Evolutionary conservation across 1,284 basidiomycete species (phyloP), one percentile per base, ranked within the genome.

Genomic region (Butyriboletus appendiculatus): DNA sequence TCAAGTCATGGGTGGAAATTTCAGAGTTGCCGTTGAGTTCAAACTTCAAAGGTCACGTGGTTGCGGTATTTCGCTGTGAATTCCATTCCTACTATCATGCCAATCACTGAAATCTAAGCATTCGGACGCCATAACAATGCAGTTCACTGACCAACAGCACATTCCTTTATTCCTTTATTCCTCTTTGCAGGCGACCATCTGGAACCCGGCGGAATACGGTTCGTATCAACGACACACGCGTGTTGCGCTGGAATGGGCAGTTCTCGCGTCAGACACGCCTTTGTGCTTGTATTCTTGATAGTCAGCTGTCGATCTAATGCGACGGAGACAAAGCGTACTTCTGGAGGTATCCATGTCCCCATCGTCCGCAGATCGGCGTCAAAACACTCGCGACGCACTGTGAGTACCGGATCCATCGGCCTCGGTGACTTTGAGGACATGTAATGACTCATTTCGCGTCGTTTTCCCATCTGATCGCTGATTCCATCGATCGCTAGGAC

Each of bases 401-500:
- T 53, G 15, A 54, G 33, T 35, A 45, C 56, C 9, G 67, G 64
- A 16, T 58, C 66, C 44, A 63, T 67, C 37, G 66, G 65, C 16
- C 64, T 66, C 4, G 61, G 79, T 12, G 76, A 82, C 57, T 76
- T 69, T 53, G 58, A 72, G 15, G 81, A 82, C 63, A 67, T 81
- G 81, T 82, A 64, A 62, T 72, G 67, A 2, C n/a, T 37, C 37
- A 14, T 55, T 35, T 44, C 16, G 30, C 1, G 42, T 34, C n/a
- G 45, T 46, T 32, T 40, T 12, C 32, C 16, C 34, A 33, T 20
- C 28, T 45, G n/a, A 34, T 43, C 11, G 40, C 38, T 60, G 34
- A 62, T 22, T 9, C 24, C 8, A 10, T 48, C 24, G 2, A 37
- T 48, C 48, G 7, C 45, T 46, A 82, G 81, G 32, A 73, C 75